A percentile compares a stretch with the other conserved stretches of the same genome.
Conservation (phyloP, 2,329 filamentous ascomycete genomes). For the Nemania abortiva region DNA sequence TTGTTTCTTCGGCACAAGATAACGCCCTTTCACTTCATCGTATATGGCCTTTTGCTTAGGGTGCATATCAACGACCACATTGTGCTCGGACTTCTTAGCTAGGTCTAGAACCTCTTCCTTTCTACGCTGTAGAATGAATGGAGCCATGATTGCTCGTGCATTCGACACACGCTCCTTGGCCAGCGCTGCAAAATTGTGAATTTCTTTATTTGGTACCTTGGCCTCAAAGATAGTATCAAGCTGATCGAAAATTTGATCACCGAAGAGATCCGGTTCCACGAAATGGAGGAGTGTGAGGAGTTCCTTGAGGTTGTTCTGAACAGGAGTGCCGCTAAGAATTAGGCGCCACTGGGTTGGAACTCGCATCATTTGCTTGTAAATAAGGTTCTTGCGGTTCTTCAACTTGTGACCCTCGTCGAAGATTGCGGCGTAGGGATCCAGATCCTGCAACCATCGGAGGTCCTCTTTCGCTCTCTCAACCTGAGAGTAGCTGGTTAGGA, state of each 20-base stretch:
- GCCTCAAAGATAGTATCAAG: constrained; percentile 91
- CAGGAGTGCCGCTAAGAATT: constrained; percentile 87
- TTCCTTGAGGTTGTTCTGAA: constrained; percentile 95
- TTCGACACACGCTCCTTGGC: constrained; percentile 88
- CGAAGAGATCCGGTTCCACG: constrained; percentile 88
- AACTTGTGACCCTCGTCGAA: constrained; percentile 96
- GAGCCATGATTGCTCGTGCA: constrained; percentile 91
- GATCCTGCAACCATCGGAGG: constrained; percentile 61
- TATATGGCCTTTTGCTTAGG: constrained; percentile 80
- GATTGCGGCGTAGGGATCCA: constrained; percentile 70
- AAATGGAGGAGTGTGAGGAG: constrained; percentile 92
- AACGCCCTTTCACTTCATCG: constrained; percentile 70
- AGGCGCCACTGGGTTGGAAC: constrained; percentile 87
- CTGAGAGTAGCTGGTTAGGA: constrained; percentile 72
- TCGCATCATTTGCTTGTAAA: constrained; percentile 82
- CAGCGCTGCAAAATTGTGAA: constrained; percentile 83
- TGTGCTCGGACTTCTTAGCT: constrained; percentile 80
- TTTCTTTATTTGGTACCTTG: constrained; percentile 85
- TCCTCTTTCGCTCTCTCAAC: constrained; percentile 63
- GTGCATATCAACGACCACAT: constrained; percentile 86
- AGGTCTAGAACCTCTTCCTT: constrained; percentile 93
- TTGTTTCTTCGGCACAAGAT: constrained; percentile 72
- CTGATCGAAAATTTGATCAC: constrained; percentile 75
- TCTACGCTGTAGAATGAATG: constrained; percentile 92
- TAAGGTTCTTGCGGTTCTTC: constrained; percentile 86